A percentile compares a stretch with the other conserved stretches of the same genome.
Conservation (phyloP, 306 rosid genomes). For the Trifolium pratense region DNA sequence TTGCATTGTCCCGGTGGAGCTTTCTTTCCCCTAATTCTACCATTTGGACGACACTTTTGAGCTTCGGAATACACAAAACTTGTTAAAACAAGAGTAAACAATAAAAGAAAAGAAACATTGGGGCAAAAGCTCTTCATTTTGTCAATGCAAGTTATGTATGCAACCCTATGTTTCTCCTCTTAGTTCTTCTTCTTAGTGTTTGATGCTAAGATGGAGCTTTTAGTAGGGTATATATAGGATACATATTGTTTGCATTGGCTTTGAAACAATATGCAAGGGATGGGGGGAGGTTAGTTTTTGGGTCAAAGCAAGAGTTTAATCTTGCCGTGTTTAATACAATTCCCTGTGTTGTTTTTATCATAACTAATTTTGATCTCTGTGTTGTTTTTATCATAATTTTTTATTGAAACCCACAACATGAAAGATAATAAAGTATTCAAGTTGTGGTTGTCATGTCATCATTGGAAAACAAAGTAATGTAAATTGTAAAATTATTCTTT, state of each 20-base stretch:
- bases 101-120: background rate
- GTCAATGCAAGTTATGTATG: background rate
- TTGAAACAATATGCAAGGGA: background rate
- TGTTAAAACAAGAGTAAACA: slow-evolving; percentile 18
- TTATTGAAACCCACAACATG: background rate
- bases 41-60: slow-evolving; percentile 44
- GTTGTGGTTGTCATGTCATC: too few relatives aligned
- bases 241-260: background rate
- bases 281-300: background rate
- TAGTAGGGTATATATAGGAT: slow-evolving; percentile 15
- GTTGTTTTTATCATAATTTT: background rate
- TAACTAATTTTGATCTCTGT: background rate
- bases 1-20: slow-evolving; percentile 52
- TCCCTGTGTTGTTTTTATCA: background rate
- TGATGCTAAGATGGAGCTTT: slow-evolving; percentile 13
- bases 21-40: slow-evolving; percentile 37
- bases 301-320: slow-evolving; percentile 18
- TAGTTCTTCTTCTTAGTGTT: background rate
- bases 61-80: slow-evolving; percentile 30
- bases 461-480: background rate
- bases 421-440: too few relatives aligned
- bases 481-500: background rate
- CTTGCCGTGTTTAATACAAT: background rate
- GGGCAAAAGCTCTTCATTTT: slow-evolving; percentile 34
- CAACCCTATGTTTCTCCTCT: background rate